Percentiles rank a stretch among this genome's conserved stretches.
Evolutionary conservation across 345 rosid species (phyloP).

Genomic region (Gossypium thurberi): DNA sequence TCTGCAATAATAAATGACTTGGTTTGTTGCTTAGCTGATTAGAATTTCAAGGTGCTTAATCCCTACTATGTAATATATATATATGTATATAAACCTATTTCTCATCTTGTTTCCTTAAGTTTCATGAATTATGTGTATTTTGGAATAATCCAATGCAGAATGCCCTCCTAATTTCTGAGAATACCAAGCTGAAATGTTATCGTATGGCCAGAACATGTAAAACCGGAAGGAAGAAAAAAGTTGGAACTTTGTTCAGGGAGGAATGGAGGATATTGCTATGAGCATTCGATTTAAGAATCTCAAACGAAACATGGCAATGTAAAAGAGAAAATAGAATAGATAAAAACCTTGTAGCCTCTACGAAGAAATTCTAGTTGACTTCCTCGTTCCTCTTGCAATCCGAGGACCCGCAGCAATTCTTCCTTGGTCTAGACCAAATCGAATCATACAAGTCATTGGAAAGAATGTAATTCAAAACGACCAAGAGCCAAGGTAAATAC

Average conservation of each 20-base stretch:
- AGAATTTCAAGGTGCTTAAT: background rate
- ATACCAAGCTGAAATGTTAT: too few relatives aligned
- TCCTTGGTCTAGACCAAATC: slow-evolving; percentile 67
- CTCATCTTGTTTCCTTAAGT: background rate
- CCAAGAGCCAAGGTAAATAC: slow-evolving; percentile 26
- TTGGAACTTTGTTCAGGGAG: background rate
- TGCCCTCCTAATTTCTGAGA: too few relatives aligned
- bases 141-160: background rate
- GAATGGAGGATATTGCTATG: background rate
- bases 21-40: background rate
- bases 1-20: slow-evolving; percentile 34
- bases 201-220: too few relatives aligned
- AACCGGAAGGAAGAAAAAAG: background rate
- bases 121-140: background rate
- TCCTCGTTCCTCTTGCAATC: slow-evolving; percentile 88
- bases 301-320: background rate
- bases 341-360: slow-evolving; percentile 75
- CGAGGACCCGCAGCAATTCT: slow-evolving; percentile 78
- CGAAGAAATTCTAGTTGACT: slow-evolving; percentile 87
- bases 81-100: background rate
- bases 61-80: background rate
- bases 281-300: background rate
- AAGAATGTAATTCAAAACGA: slow-evolving; percentile 10
- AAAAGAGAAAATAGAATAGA: background rate
- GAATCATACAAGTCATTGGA: slow-evolving; percentile 10